phyloP scores from a whole-genome alignment of 1,284 basidiomycete species.

The Moniliella sp. region DNA sequence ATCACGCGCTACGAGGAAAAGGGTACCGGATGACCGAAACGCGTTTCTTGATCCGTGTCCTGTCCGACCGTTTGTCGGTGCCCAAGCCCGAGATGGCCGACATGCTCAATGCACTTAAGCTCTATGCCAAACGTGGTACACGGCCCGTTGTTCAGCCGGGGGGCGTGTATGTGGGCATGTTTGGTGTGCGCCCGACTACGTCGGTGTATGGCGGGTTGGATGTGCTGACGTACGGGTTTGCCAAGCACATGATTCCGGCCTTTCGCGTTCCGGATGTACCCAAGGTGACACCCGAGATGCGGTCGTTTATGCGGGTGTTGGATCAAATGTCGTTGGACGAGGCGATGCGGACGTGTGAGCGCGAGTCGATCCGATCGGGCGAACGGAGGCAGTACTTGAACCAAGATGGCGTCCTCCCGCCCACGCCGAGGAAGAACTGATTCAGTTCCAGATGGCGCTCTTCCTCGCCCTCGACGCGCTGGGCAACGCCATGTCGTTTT shows the following conservation, averaged over 20 bases:
- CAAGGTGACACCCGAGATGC: conserved; percentile 35
- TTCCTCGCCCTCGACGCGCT: conserved; percentile 39
- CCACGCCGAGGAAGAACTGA: conserved; percentile 35
- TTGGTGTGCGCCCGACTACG: conserved; percentile 37
- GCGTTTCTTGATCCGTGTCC: conserved; percentile 37
- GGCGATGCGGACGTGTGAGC: conserved; percentile 35
- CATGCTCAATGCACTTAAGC: conserved; percentile 38
- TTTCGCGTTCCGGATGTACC: conserved; percentile 39
- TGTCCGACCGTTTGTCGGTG: conserved; percentile 38
- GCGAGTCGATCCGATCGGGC: conserved; percentile 29
- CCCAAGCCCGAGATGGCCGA: conserved; percentile 38
- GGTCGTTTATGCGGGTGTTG: conserved; percentile 35
- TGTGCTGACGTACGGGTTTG: conserved; percentile 40
- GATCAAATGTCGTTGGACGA: conserved; percentile 37
- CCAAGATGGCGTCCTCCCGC: conserved; percentile 1
- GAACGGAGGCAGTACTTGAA: conserved; percentile 19
- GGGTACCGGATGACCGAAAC: conserved; percentile 40
- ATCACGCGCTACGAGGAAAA: conserved; percentile 36
- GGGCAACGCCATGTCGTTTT: conserved; percentile 35
- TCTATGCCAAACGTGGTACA: conserved; percentile 39
- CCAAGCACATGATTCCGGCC: conserved; percentile 40
- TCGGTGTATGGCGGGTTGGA: conserved; percentile 33
- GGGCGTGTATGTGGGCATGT: conserved; percentile 39
- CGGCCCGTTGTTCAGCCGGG: conserved; percentile 38
- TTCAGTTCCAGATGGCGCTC: conserved; percentile 38